Base-by-base conservation (phyloP, 2,329 filamentous ascomycete genomes). In the Alternaria brassicae region DNA sequence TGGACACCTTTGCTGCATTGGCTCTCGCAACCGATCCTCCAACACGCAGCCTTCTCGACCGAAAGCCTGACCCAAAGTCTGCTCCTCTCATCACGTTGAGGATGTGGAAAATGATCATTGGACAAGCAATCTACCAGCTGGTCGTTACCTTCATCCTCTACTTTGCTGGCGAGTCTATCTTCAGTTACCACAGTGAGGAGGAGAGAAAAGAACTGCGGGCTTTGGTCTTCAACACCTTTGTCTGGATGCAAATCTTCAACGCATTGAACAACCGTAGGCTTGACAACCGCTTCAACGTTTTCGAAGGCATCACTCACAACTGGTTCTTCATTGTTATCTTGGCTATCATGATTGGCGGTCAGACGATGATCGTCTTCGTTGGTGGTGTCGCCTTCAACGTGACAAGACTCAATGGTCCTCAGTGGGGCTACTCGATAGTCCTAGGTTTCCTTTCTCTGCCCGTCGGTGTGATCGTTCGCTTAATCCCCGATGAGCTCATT, bases 201-300 rank as follows among this genome's bases (percentile, higher is more conserved):
- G 78, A 83, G 28, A 70, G 81, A 32, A 75, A 85, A 7, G 73
- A 78, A 13, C 83, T 96, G 60, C 83, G 88, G 56, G 96, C 93
- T 3, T 84, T 98, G 47, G 91, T 98, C 7, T 98, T 98, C 85
- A 98, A 98, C 82, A 95, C 92, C 0, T 98, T 98, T 75, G 94
- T 97, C 53, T 98, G 94, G 94, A 97, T 98, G 93, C 94, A 98
- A 72, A 96, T 98, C 70, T 98, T 98, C 83, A 98, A 98, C 79
- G 91, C 96, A 75, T 91, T 96, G 86, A 98, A 98, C 82, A 97
- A 96, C 80, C 92, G 94, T 59, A 92, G 94, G 12, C 84, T 98
- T 54, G 94, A 98, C 78, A 98, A 98, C 79, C 86, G 88, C 55
- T 93, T 97, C 84, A 98, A 98, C 79, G 93, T 98, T 63, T 94